Evolutionary conservation across 805 yeast species (phyloP), one percentile per base, ranked within the genome.

Genomic region (Starmerella khaoyaiensis): DNA sequence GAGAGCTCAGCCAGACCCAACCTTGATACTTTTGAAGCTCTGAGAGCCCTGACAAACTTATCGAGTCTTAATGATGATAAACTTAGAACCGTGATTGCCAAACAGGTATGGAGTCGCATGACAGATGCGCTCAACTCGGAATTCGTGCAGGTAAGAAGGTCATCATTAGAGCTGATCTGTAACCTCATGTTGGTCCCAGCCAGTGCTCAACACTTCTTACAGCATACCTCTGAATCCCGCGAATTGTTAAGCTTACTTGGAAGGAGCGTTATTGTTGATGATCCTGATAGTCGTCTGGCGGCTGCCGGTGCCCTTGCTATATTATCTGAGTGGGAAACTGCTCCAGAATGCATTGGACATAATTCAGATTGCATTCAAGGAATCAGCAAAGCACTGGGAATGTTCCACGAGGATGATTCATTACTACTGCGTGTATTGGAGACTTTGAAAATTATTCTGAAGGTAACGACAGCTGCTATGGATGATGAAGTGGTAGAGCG

Each of bases 31-130:
- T 69, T 67, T 46, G 78, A 74, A 48, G 60, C 75, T 0, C 57
- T 80, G 27, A 51, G 76, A 17, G 81, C 86, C 0, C 61, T 79
- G 21, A 79, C 87, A 1, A 80, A 79, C 54, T 46, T 77, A 6
- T 69, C 82, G 0, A 65, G 81, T 0, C 41, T 64, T 2, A 61
- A 60, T 29, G 61, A 61, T 9, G 60, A 63, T 4, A 56, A 55
- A 11, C 55, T 63, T 24, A 63, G 65, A 8, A 57, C 66, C 20
- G 60, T 55, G 10, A 58, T 65, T 4, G 54, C 58, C 31, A 54
- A 60, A 3, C 53, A 60, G 5, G 59, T 64, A 33, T 72, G 75
- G 68, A 48, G 62, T 1, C 62, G 61, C 20, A 61, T 76, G 11
- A 71, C 67, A 41, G 53, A 54, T 21, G 47, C 62, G 15, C 49